These are phyloP conservation scores for Leccinum broughii DNA, from an alignment of 768 basidiomycete species.

Conservation along the genomic window DNA sequence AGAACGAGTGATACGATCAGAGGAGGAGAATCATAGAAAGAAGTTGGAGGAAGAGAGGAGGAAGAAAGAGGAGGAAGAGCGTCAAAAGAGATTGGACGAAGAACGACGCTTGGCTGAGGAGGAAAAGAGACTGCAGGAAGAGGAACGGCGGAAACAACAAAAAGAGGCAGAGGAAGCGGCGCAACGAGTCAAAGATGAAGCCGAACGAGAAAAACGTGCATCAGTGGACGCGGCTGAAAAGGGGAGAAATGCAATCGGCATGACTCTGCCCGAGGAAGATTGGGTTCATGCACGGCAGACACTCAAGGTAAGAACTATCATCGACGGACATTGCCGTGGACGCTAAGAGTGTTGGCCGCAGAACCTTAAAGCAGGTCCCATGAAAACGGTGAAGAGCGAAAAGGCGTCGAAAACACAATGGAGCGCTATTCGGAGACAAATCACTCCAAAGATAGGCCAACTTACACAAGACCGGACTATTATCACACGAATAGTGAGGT, in stretches of 20 bases:
- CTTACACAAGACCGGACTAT: constrained; percentile 67
- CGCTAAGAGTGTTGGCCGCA: constrained; percentile 33
- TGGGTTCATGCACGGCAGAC: constrained; percentile 58
- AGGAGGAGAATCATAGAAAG: constrained; percentile 58
- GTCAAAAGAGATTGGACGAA: constrained; percentile 49
- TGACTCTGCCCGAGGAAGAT: constrained; percentile 60
- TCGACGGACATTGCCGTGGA: constrained; percentile 21
- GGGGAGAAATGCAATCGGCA: constrained; percentile 45
- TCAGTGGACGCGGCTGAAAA: constrained; percentile 40
- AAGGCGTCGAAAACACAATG: constrained; percentile 57
- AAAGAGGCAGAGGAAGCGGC: constrained; percentile 33
- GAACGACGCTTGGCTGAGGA: constrained; percentile 44
- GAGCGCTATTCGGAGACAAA: constrained; percentile 69
- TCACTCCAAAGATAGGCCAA: constrained; percentile 87
- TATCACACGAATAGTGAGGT: constrained; percentile 65
- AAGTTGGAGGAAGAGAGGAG: constrained; percentile 58
- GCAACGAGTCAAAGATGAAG: constrained; percentile 35
- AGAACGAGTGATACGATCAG: constrained; percentile 59
- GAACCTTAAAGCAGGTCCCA: constrained; percentile 62
- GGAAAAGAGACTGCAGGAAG: constrained; percentile 41
- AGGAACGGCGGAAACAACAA: constrained; percentile 42
- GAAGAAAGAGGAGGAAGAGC: constrained; percentile 48
- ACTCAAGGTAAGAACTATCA: constrained; percentile 47
- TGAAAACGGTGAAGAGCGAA: constrained; percentile 63
- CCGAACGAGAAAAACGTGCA: constrained; percentile 37